Evolutionary conservation across 2,329 filamentous ascomycete genomes (phyloP), one percentile per base, ranked within the genome.

Genomic region (Fusarium odoratissimum): DNA sequence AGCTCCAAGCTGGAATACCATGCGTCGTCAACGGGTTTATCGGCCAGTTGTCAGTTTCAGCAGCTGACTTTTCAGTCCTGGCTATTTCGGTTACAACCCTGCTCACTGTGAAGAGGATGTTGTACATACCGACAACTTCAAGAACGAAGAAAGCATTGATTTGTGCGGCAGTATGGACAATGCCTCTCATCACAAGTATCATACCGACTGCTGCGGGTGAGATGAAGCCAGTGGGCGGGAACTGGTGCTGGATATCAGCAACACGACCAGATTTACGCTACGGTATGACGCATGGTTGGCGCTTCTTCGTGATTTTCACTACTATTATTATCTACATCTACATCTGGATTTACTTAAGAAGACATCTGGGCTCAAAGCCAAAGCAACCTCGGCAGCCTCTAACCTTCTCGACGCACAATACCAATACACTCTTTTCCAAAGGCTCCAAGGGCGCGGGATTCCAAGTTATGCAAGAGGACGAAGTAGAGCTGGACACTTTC

Each of bases 211-310:
- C 66, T 3, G 57, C 60, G 41, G 74, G 75, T 4, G 67, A 75
- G 31, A 77, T 77, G 69, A 42, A 58, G 30, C 75, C 75, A 23
- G 83, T 84, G 0, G 83, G 82, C 7, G 84, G 84, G 1, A 86
- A 86, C 64, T 86, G 84, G 84, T 86, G 84, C 74, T 86, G 84
- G 84, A 86, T 86, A 64, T 75, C 79, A 17, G 69, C 77, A 17
- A 70, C 78, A 5, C 76, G 80, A n/a, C 71, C 78, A 31, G 81
- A 80, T 17, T 77, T 85, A n/a, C 82, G 84, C 31, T 86, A 86
- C 64, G 80, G 76, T 4, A 77, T 86, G 54, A 83, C 82, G 1
- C 84, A 86, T 62, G 84, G 81, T 44, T 86, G 84, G 84, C 82
- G 84, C 10, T 80, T 86, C 55, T 77, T 80, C 21, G 83, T 86